Evolutionary conservation across 352 stramenopile species (phyloP).

Genomic region (Pythium dissotocum): DNA sequence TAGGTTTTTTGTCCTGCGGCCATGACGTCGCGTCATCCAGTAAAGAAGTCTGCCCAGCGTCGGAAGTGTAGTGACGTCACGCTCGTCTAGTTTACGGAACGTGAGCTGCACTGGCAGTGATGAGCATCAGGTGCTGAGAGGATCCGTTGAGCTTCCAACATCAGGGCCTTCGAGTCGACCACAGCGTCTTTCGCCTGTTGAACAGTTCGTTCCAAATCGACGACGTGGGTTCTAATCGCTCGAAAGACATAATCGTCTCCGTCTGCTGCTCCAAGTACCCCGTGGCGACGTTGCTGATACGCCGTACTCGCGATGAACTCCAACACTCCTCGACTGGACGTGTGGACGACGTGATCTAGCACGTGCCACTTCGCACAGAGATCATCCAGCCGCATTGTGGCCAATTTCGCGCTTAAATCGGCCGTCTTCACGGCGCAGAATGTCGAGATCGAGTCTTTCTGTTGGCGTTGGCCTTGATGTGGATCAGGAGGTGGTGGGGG

Average conservation of each 20-base stretch:
- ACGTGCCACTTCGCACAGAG: slow-evolving; percentile 20
- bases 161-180: slow-evolving; percentile 5
- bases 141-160: slow-evolving; percentile 3
- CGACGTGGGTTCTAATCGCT: slow-evolving; percentile 5
- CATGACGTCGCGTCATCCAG: too few relatives aligned
- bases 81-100: background rate
- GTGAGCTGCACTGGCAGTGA: background rate
- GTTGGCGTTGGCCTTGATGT: background rate
- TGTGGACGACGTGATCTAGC: background rate
- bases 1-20: too few relatives aligned
- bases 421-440: slow-evolving; percentile 24
- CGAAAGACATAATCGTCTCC: slow-evolving; percentile 4
- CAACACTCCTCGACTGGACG: slow-evolving; percentile 7
- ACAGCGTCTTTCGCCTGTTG: slow-evolving; percentile 9
- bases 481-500: background rate
- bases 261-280: background rate
- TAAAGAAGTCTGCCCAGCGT: too few relatives aligned
- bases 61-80: background rate
- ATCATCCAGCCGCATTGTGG: slow-evolving; percentile 16
- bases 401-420: slow-evolving; percentile 20
- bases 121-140: slow-evolving; percentile 13
- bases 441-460: slow-evolving; percentile 12
- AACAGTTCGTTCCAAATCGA: slow-evolving; percentile 20
- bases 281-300: background rate
- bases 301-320: slow-evolving; percentile 17